These are phyloP conservation scores for Gilbertella persicaria DNA, from an alignment of 371 early-diverging fungal genomes.

Conservation along the genomic window DNA sequence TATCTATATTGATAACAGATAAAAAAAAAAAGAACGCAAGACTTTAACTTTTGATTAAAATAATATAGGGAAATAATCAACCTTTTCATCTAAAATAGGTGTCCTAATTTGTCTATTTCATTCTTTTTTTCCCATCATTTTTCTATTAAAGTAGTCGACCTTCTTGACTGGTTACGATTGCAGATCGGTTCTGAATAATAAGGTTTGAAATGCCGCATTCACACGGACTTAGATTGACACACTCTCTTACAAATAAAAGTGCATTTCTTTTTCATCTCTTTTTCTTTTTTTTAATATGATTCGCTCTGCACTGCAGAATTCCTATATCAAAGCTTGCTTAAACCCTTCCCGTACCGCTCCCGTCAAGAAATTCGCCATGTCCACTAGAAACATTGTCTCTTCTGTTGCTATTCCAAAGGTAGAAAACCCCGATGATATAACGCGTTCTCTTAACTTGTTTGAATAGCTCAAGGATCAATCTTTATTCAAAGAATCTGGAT, in stretches of 20 bases:
- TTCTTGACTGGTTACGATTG: too few species aligned
- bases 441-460: not conserved
- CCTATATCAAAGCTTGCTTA: conserved; percentile 38
- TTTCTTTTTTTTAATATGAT: conserved; percentile 14
- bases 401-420: conserved; percentile 39
- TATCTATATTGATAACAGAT: too few species aligned
- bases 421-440: not conserved
- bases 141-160: too few species aligned
- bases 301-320: conserved; percentile 27
- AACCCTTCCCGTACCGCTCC: conserved; percentile 19
- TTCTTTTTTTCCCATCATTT: too few species aligned
- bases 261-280: conserved; percentile 2
- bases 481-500: conserved; percentile 53
- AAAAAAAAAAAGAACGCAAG: too few species aligned
- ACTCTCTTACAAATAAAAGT: not conserved
- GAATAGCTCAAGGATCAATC: conserved; percentile 54
- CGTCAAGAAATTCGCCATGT: conserved; percentile 17
- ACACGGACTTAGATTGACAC: conserved; percentile 4
- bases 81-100: too few species aligned
- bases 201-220: conserved; percentile 11
- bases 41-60: too few species aligned
- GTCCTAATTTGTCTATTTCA: too few species aligned
- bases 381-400: conserved; percentile 22
- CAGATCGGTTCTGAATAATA: too few species aligned
- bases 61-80: too few species aligned